Conservation (phyloP, 371 early-diverging fungal genomes). For the Aphelidium insulamus region DNA sequence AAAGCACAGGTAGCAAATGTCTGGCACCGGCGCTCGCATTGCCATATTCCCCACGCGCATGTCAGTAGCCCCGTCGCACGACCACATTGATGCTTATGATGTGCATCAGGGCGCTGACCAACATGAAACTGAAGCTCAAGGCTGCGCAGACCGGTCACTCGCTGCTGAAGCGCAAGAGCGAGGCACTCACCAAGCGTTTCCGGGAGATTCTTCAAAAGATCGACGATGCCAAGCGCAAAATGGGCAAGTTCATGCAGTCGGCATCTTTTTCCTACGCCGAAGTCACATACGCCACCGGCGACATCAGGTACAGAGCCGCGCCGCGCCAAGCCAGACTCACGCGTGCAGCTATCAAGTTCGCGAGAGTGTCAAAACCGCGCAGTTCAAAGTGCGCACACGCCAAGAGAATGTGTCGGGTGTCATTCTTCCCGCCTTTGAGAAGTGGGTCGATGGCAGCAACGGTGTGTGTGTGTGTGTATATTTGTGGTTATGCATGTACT, state of each 20-base stretch:
- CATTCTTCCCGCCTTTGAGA: slow-evolving; percentile 78
- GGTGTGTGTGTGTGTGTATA: slow-evolving; percentile 18
- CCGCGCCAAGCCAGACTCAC: slow-evolving; percentile 1
- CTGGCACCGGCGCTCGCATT: slow-evolving; percentile 36
- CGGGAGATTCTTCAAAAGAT: slow-evolving; percentile 83
- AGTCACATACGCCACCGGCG: slow-evolving; percentile 92
- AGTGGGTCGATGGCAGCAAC: slow-evolving; percentile 57
- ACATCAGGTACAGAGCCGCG: slow-evolving; percentile 68
- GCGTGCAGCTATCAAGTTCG: slow-evolving; percentile 64
- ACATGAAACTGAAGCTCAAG: slow-evolving; percentile 85
- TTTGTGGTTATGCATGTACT: background rate
- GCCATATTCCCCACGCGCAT: slow-evolving; percentile 76
- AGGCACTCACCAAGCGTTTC: slow-evolving; percentile 92
- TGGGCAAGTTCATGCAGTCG: slow-evolving; percentile 91
- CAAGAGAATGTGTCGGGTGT: slow-evolving; percentile 96
- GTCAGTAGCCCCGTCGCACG: slow-evolving; percentile 15
- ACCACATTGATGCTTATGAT: background rate
- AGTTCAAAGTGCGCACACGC: slow-evolving; percentile 67
- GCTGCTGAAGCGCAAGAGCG: slow-evolving; percentile 89
- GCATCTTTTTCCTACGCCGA: slow-evolving; percentile 95
- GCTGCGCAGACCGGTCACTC: slow-evolving; percentile 97
- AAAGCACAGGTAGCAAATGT: no score
- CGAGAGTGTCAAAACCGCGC: slow-evolving; percentile 75
- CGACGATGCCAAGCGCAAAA: slow-evolving; percentile 78
- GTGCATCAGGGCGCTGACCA: slow-evolving; percentile 55